Evolutionary conservation across 2,329 filamentous ascomycete genomes (phyloP), one percentile per base, ranked within the genome.

Genomic region (Penicillium fuscoglaucum): DNA sequence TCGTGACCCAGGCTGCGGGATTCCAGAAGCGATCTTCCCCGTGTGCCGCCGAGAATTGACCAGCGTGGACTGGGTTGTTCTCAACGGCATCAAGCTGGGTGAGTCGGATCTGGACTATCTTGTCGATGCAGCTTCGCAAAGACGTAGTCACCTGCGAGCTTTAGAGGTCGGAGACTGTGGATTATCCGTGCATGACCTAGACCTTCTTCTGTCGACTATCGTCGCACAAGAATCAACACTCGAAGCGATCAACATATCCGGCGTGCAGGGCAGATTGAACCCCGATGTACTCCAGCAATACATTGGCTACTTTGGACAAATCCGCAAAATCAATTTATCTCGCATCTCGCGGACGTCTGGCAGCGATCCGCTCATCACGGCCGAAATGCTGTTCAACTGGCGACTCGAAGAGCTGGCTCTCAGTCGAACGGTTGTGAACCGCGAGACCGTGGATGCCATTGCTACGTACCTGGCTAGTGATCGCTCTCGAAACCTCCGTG

Each of bases 51-150:
- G 84, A 60, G 83, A 88, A 65, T 79, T 86, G 26, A 90, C 88
- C 0, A 88, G 86, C 65, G 84, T 90, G 19, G 86, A 89, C 69
- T 90, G 88, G 87, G 83, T 90, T 53, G 80, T 84, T 24, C 74
- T 90, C 58, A 90, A 86, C 60, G 86, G 86, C 13, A 87, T 90
- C 60, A 82, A 84, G 59, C 80, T 90, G n/a, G 87, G 86, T 41
- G 88, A 90, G 54, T 85, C 85, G 0, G 88, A 90, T 72, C 76
- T 90, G 53, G 88, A 90, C 62, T 81, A 78, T 65, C 67, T 88
- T 46, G 85, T 89, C 45, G 86, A 87, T 62, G 86, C 87, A n/a
- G 84, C 87, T 10, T 86, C 87, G 1, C 85, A 89, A 60, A 80
- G 82, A 62, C 79, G 78, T 28, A 88, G 87, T 57, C 85, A 87